Percentiles rank a stretch among this genome's conserved stretches.
Conservation (phyloP, 2,329 filamentous ascomycete genomes). For the Zymoseptoria passerinii region DNA sequence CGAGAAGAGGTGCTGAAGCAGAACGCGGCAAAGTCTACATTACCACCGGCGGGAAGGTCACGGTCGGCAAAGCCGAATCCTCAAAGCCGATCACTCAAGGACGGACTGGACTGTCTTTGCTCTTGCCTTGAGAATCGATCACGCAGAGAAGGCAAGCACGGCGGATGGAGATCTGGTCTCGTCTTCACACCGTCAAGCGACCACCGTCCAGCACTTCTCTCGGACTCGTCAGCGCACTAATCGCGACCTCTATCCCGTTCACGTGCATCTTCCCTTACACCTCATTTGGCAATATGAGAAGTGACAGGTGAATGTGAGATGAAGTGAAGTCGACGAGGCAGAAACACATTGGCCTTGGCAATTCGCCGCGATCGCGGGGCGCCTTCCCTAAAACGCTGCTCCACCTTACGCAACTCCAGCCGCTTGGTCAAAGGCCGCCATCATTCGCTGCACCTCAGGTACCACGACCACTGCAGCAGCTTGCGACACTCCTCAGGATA, state of each 20-base stretch:
- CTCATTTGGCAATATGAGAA: background rate
- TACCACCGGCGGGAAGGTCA: background rate
- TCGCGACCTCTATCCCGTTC: background rate
- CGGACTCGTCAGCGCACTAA: too few relatives aligned
- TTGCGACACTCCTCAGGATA: background rate
- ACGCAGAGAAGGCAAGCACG: too few relatives aligned
- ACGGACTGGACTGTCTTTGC: too few relatives aligned
- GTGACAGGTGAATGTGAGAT: background rate
- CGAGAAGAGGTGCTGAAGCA: background rate
- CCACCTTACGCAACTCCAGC: conserved; percentile 8
- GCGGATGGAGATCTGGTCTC: too few relatives aligned
- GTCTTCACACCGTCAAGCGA: too few relatives aligned
- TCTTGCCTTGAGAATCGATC: too few relatives aligned
- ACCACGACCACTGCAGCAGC: background rate
- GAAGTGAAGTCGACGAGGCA: background rate
- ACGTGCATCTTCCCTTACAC: background rate
- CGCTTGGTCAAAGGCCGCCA: background rate
- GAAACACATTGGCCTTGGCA: background rate
- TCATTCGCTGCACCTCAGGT: background rate
- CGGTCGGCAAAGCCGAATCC: background rate
- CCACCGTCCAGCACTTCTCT: too few relatives aligned
- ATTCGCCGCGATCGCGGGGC: background rate
- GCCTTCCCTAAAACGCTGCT: conserved; percentile 4
- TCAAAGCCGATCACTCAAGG: too few relatives aligned
- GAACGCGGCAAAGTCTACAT: background rate